Base-by-base conservation (phyloP, 257 asterid species). In the Agastache rugosa region DNA sequence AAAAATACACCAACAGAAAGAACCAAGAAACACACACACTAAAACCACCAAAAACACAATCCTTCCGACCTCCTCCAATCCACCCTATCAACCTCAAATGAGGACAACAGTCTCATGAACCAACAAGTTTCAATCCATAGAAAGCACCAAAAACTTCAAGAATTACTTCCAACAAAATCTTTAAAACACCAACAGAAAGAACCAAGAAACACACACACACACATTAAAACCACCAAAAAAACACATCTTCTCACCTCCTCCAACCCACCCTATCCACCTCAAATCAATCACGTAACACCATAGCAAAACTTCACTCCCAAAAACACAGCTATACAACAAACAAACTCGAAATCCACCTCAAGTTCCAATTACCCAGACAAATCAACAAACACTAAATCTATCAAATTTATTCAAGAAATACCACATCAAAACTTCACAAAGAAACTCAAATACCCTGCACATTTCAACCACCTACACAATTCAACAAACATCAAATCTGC, bases 261-360 rank as follows among this genome's bases (percentile, higher is more conserved):
- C 22, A 56, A 60, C 72, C 59, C 75, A 12, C 37, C 44, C 59
- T 47, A 67, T 16, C 60, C 45, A 47, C 50, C 63, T 51, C 23
- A 34, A 51, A 12, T 11, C 81, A 51, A 17, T 68, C 51, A 48
- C 17, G 50, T 3, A 63, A 71, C 27, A 17, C 14, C 59, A 53
- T 17, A 53, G 27, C 59, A 53, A 2, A 53, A 9, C 58, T 39
- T 48, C 55, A 48, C 9, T 51, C 11, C 10, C 5, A 51, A 17
- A 51, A 51, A 51, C 27, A 51, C 59, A 53, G 29, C 1, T 19
- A 53, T 6, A 19, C 59, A 6, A 17, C 59, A 53, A 19, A 17
- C 23, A n/a, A 1, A 17, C 29, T 3, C 2, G 8, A 47, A 3
- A 9, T 9, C 42, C 42, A 2, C 42, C 2, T 0, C 11, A 37